Evolutionary conservation across 352 stramenopile species (phyloP).

Genomic region (Globisporangium iwayamae): DNA sequence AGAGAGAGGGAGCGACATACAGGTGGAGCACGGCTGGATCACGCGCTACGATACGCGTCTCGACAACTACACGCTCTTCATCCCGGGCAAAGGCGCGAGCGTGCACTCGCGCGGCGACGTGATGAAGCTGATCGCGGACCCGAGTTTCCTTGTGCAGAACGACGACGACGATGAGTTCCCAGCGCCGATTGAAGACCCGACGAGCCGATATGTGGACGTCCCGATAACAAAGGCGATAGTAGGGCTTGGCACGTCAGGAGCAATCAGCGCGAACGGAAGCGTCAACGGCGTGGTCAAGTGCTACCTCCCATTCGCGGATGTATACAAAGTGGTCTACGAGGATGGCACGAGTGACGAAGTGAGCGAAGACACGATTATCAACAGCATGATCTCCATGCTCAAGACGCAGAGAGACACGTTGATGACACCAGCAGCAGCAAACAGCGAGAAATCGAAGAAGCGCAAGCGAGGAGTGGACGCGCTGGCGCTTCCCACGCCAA

Average conservation of each 20-base stretch:
- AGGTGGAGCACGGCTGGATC: conserved; percentile 57
- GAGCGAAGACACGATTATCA: conserved; percentile 51
- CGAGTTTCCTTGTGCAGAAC: conserved; percentile 45
- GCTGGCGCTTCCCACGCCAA: not conserved
- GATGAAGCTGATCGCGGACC: conserved; percentile 56
- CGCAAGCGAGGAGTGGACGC: conserved; percentile 9
- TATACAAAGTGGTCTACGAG: conserved; percentile 49
- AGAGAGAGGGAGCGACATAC: not conserved
- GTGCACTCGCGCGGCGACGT: conserved; percentile 49
- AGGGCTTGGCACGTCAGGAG: not conserved
- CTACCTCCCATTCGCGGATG: conserved; percentile 62
- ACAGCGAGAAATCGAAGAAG: not conserved
- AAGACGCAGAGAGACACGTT: conserved; percentile 15
- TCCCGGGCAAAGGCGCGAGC: conserved; percentile 32
- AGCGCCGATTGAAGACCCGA: conserved; percentile 44
- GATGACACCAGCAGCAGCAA: not conserved
- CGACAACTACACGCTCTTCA: conserved; percentile 67
- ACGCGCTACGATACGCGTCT: conserved; percentile 60
- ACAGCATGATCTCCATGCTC: conserved; percentile 50
- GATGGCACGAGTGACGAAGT: conserved; percentile 46
- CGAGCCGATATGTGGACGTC: conserved; percentile 51
- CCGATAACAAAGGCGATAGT: conserved; percentile 19
- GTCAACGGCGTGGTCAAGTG: conserved; percentile 37
- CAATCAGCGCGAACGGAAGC: not conserved
- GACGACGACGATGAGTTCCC: conserved; percentile 45